Conservation (phyloP, 2,329 filamentous ascomycete genomes). For the Phoma sp. region DNA sequence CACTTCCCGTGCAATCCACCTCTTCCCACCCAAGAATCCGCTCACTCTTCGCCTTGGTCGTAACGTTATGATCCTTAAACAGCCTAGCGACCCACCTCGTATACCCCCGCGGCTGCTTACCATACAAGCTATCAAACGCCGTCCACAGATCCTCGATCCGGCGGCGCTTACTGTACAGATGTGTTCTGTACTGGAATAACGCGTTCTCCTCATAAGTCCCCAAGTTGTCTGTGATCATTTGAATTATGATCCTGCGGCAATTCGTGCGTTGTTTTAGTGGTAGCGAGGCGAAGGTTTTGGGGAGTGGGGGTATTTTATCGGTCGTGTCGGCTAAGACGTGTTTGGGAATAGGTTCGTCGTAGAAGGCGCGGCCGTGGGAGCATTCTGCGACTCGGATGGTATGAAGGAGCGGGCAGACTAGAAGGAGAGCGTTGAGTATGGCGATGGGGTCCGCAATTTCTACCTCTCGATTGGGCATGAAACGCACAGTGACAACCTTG, state of each 20-base stretch:
- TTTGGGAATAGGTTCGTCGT: neutral
- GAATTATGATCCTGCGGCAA: neutral
- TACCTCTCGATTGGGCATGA: neutral
- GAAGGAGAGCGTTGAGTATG: neutral
- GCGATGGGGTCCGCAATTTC: neutral
- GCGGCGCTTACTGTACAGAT: too few relatives aligned
- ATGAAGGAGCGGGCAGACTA: neutral
- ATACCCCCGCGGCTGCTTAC: too few relatives aligned
- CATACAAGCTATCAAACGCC: too few relatives aligned
- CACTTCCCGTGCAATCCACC: too few relatives aligned
- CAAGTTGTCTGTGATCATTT: neutral
- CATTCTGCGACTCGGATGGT: neutral
- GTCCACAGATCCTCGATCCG: too few relatives aligned
- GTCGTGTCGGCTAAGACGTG: neutral
- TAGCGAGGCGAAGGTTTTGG: neutral
- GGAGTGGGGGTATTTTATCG: neutral
- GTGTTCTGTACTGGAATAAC: too few relatives aligned
- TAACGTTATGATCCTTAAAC: too few relatives aligned
- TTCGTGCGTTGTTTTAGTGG: neutral
- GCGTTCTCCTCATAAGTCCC: too few relatives aligned
- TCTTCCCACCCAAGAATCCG: too few relatives aligned
- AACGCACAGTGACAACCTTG: neutral
- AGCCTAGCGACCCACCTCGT: too few relatives aligned
- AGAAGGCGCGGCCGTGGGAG: too few relatives aligned
- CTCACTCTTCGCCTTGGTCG: too few relatives aligned